Percentiles rank a stretch among this genome's conserved stretches.
Conservation (phyloP, 495 filamentous ascomycete genomes). For the Aspergillus incahuasiensis region DNA sequence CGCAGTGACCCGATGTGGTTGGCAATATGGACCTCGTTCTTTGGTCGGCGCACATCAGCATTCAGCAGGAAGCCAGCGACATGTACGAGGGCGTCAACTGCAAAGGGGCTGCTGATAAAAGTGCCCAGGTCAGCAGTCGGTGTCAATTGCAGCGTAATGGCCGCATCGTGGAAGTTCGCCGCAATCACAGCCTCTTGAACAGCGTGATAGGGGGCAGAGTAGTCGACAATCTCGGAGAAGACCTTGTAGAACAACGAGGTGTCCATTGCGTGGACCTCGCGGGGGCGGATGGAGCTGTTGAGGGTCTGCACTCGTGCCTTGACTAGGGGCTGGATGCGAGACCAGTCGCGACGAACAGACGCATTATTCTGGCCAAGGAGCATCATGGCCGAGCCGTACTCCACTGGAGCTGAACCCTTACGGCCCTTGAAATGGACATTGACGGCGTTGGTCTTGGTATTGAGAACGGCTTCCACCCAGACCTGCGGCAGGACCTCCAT, state of each 20-base stretch:
- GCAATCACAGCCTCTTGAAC: not conserved
- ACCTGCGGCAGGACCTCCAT: not conserved
- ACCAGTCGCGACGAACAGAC: not conserved
- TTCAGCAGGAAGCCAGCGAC: conserved; percentile 10
- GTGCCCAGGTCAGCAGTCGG: not conserved
- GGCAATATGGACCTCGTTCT: not conserved
- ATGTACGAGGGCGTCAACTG: conserved; percentile 4
- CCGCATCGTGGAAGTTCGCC: not conserved
- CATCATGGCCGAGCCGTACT: not conserved
- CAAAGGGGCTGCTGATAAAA: not conserved
- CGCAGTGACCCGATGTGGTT: not conserved
- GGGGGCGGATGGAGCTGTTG: not conserved
- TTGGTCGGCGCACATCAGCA: not conserved
- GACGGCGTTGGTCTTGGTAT: not conserved
- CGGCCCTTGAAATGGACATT: not conserved
- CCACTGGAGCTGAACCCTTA: not conserved
- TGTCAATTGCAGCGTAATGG: not conserved
- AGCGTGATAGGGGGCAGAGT: not conserved
- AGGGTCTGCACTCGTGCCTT: conserved; percentile 1
- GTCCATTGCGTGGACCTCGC: not conserved
- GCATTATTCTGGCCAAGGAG: not conserved
- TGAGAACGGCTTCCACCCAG: not conserved
- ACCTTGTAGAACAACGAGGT: conserved; percentile 3
- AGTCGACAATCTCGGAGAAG: conserved; percentile 4
- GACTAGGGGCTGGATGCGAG: not conserved